A percentile compares a stretch with the other conserved stretches of the same genome.
phyloP scores from a whole-genome alignment of 2,329 filamentous ascomycete species.

The Mycosphaerelloides madeirae region DNA sequence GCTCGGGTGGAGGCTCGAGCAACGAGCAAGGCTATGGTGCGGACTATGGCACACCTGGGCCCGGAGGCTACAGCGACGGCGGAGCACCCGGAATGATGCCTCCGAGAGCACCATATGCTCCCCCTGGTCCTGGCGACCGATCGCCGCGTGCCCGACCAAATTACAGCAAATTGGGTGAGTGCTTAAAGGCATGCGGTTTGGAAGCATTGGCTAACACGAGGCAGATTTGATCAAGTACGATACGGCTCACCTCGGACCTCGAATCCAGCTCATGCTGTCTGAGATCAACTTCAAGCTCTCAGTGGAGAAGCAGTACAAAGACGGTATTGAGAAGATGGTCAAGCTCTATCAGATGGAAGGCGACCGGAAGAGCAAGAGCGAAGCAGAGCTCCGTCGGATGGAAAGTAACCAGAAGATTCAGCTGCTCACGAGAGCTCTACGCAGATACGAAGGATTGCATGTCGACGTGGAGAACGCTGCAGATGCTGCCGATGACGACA shows the following conservation, averaged over 20 bases:
- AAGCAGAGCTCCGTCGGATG: slow-evolving; percentile 81
- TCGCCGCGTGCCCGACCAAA: slow-evolving; percentile 76
- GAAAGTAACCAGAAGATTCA: slow-evolving; percentile 99
- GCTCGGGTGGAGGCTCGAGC: slow-evolving; percentile 50
- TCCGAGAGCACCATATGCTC: slow-evolving; percentile 71
- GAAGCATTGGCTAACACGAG: slow-evolving; percentile 13
- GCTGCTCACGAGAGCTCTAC: slow-evolving; percentile 88
- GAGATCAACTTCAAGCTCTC: slow-evolving; percentile 98
- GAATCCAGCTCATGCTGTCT: slow-evolving; percentile 98
- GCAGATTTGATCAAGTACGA: slow-evolving; percentile 98
- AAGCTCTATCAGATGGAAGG: slow-evolving; percentile 96
- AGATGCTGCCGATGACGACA: slow-evolving; percentile 71
- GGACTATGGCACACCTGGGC: slow-evolving; percentile 57
- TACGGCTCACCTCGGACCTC: slow-evolving; percentile 87
- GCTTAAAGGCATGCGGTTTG: background rate
- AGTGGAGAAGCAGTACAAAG: slow-evolving; percentile 97
- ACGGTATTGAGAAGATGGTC: slow-evolving; percentile 99
- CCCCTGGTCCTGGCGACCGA: slow-evolving; percentile 62
- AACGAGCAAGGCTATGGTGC: slow-evolving; percentile 46
- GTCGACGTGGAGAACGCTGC: slow-evolving; percentile 63
- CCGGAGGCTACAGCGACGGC: slow-evolving; percentile 54
- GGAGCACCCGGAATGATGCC: slow-evolving; percentile 72
- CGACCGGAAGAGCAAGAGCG: slow-evolving; percentile 88
- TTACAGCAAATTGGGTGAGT: slow-evolving; percentile 89
- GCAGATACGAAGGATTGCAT: slow-evolving; percentile 94